phyloP scores from a whole-genome alignment of 2,329 filamentous ascomycete genomes.

The Aspergillus sp. region DNA sequence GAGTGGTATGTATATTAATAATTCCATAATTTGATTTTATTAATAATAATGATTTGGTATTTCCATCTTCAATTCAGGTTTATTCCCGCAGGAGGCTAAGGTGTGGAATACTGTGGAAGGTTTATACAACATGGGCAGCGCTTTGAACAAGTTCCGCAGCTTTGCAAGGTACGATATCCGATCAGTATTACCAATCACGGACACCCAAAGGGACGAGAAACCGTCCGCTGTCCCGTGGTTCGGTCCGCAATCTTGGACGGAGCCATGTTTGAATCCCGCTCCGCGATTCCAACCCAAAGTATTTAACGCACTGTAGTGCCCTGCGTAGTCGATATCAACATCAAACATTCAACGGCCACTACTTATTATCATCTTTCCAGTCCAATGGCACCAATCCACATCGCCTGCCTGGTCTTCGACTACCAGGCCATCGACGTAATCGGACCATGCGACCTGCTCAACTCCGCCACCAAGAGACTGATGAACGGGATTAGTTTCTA shows the following conservation, averaged over 20 bases:
- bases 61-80: no score
- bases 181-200: no score
- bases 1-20: no score
- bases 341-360: not conserved
- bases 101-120: no score
- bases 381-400: not conserved
- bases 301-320: not conserved
- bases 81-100: no score
- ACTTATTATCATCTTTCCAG: no score
- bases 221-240: no score
- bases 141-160: no score
- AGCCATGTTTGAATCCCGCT: not conserved
- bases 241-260: not conserved
- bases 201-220: no score
- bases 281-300: not conserved
- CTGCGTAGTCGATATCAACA: not conserved
- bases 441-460: slow-evolving; percentile 5
- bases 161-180: no score
- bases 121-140: no score
- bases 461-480: not conserved
- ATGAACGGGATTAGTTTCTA: not conserved
- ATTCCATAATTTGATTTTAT: not conserved
- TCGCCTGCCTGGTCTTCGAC: slow-evolving; percentile 6
- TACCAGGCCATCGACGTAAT: slow-evolving; percentile 8
- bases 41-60: not conserved